phyloP scores from a whole-genome alignment of 2,329 filamentous ascomycete species.

The Coniochaeta ligniaria region DNA sequence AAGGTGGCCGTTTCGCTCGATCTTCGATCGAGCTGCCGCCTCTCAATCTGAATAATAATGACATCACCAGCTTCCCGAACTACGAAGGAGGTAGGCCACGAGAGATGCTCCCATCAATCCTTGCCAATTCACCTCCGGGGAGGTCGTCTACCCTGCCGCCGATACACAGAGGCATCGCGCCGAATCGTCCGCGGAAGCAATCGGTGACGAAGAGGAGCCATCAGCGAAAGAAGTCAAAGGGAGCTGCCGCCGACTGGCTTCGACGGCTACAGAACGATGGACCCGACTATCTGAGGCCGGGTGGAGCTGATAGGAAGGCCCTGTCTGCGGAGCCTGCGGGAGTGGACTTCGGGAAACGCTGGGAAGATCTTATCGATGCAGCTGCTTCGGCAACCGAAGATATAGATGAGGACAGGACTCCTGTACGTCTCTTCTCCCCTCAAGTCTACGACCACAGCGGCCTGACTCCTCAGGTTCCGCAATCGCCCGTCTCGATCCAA shows the following conservation, averaged over 20 bases:
- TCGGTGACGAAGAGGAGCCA: slow-evolving; percentile 81
- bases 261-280: slow-evolving; percentile 48
- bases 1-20: slow-evolving; percentile 56
- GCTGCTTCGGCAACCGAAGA: slow-evolving; percentile 87
- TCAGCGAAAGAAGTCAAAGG: slow-evolving; percentile 68
- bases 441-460: slow-evolving; percentile 30
- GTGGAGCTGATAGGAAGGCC: slow-evolving; percentile 70
- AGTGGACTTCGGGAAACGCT: slow-evolving; percentile 72
- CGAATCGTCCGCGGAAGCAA: slow-evolving; percentile 71
- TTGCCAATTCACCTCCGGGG: slow-evolving; percentile 74
- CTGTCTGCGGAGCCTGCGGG: slow-evolving; percentile 78
- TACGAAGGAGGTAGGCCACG: slow-evolving; percentile 55
- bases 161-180: slow-evolving; percentile 65
- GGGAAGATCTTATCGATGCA: slow-evolving; percentile 94
- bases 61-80: slow-evolving; percentile 65
- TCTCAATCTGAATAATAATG: slow-evolving; percentile 47
- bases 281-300: slow-evolving; percentile 54
- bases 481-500: slow-evolving; percentile 58
- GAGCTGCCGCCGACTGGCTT: slow-evolving; percentile 62
- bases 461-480: slow-evolving; percentile 48
- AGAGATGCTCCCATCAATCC: slow-evolving; percentile 75
- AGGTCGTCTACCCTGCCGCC: slow-evolving; percentile 85
- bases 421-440: slow-evolving; percentile 51
- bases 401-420: slow-evolving; percentile 83
- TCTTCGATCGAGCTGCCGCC: slow-evolving; percentile 68